A percentile compares a stretch with the other conserved stretches of the same genome.
Conservation (phyloP, 2,329 filamentous ascomycete species). For the Penicillium janthinellum region DNA sequence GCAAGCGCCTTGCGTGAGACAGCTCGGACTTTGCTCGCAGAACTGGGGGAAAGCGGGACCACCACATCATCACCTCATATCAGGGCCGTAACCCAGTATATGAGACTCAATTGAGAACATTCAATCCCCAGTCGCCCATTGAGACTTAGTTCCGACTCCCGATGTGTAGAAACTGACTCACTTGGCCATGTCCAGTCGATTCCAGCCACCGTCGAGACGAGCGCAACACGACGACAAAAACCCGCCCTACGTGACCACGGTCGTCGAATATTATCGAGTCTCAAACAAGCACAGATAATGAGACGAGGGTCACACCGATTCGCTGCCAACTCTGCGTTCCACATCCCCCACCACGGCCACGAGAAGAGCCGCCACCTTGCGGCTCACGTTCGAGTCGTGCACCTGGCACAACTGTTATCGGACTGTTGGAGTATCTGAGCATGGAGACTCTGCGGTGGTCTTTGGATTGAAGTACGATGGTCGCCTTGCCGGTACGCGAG, state of each 20-base stretch:
- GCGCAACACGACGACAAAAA: not conserved
- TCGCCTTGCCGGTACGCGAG: conserved; percentile 5
- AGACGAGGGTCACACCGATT: not conserved
- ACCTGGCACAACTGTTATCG: conserved; percentile 1
- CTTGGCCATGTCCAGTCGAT: not conserved
- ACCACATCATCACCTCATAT: not conserved
- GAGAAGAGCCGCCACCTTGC: conserved; percentile 2
- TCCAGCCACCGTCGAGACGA: not conserved
- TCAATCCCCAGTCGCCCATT: too few relatives aligned
- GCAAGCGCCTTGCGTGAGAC: conserved; percentile 12
- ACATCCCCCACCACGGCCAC: conserved; percentile 3
- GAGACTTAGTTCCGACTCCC: not conserved
- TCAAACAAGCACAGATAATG: not conserved
- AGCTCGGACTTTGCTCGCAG: conserved; percentile 8
- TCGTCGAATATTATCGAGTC: not conserved
- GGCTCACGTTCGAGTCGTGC: conserved; percentile 5
- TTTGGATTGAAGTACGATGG: not conserved
- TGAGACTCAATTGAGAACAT: too few relatives aligned
- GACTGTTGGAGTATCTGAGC: not conserved
- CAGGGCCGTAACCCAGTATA: not conserved
- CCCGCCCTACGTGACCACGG: not conserved
- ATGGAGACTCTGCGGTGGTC: not conserved
- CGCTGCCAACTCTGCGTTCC: conserved; percentile 3
- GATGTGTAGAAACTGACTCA: not conserved
- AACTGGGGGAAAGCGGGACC: not conserved